These are phyloP conservation scores for Candida pseudofarinosa DNA, from an alignment of 805 yeast genomes.

Conservation along the genomic window DNA sequence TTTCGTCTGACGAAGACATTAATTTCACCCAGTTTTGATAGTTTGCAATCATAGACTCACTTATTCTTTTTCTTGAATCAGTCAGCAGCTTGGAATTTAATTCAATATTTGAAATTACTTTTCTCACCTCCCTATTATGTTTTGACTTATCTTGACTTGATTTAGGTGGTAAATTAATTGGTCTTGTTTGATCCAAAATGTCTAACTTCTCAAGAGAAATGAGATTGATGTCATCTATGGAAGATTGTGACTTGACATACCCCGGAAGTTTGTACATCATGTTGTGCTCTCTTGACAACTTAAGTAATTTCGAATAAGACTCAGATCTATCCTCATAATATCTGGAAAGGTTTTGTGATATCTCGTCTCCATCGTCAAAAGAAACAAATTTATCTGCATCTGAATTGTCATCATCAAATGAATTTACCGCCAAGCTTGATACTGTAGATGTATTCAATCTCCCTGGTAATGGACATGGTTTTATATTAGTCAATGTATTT, in stretches of 20 bases:
- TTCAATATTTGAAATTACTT: slow-evolving; percentile 39
- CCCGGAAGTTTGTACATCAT: slow-evolving; percentile 35
- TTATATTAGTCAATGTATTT: slow-evolving; percentile 16
- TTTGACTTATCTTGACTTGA: slow-evolving; percentile 44
- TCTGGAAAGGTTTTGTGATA: slow-evolving; percentile 32
- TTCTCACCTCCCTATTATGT: slow-evolving; percentile 55
- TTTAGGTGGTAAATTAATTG: slow-evolving; percentile 71
- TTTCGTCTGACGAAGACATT: slow-evolving; percentile 16
- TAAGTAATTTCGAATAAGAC: slow-evolving; percentile 30
- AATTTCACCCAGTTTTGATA: slow-evolving; percentile 27
- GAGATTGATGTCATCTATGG: slow-evolving; percentile 55
- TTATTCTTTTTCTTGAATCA: slow-evolving; percentile 18
- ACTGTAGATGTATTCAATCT: slow-evolving; percentile 12
- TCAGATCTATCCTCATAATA: slow-evolving; percentile 34
- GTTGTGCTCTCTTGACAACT: slow-evolving; percentile 27
- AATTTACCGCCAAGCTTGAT: slow-evolving; percentile 5
- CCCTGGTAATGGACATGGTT: slow-evolving; percentile 31
- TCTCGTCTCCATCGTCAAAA: slow-evolving; percentile 22
- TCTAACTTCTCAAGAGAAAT: slow-evolving; percentile 60
- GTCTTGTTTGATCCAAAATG: slow-evolving; percentile 57
- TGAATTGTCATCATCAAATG: slow-evolving; percentile 2
- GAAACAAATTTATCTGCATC: slow-evolving; percentile 11
- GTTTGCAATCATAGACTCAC: slow-evolving; percentile 10
- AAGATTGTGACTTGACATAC: slow-evolving; percentile 35
- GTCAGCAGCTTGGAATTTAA: slow-evolving; percentile 21